Evolutionary conservation across 257 asterid species (phyloP), one percentile per base, ranked within the genome.

Genomic region (Nicotiana benthamiana): DNA sequence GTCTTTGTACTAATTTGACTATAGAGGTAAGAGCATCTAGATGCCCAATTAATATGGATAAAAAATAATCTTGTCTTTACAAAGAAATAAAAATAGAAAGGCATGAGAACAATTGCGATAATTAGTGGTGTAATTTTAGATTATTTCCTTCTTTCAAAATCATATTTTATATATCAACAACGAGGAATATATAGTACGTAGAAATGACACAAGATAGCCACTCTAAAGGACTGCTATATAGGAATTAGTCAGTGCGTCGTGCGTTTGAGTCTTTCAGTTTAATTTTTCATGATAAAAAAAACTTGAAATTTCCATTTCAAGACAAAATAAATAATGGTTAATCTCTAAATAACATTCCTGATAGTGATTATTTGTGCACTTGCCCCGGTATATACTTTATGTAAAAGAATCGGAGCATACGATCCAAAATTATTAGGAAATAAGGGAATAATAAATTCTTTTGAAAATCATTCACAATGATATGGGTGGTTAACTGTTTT

Each of bases 241-340:
- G 0, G 0, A 2, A 40, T 40, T 40, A 40, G 11, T 0, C 0
- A 3, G 11, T 40, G 12, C 1, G 3, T 40, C 3, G 0, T 9
- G 1, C 11, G 11, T 9, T 40, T 40, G 0, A 9, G 11, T 9
- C 9, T 40, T 36, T 36, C 2, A 36, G 10, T 36, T 36, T 0
- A 36, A 36, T 0, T 6, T 36, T 9, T 40, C 48, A 9, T 12
- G 12, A 40, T 0, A 2, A 40, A 9, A 9, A 9, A 8, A 0
- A 8, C 12, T 40, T 8, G 2, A 40, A 9, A 32, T 5, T 32
- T 32, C 6, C 5, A 40, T 40, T 40, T 2, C 48, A 40, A 2
- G 3, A 40, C 3, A 40, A 40, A 40, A 40, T 40, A 40, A 40
- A 7, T 9, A 40, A 40, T 40, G 12, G 11, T 0, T 40, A 9